A percentile compares a stretch with the other conserved stretches of the same genome.
Evolutionary conservation across 805 yeast genomes (phyloP).

Genomic region (Babjeviella inositovora): DNA sequence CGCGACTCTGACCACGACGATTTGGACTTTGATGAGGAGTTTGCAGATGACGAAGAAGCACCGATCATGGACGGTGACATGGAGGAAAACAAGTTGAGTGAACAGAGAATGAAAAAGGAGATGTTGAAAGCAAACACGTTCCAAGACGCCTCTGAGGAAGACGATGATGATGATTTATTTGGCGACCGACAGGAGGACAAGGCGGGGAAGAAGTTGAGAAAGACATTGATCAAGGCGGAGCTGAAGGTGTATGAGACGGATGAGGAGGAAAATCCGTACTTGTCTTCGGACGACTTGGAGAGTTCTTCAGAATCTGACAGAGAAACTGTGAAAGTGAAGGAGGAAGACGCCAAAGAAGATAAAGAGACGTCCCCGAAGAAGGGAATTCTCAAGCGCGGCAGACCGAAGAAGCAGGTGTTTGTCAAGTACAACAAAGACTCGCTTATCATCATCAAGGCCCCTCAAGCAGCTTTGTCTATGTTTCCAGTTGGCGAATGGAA

Average conservation of each 20-base stretch:
- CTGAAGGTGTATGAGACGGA: conserved; percentile 80
- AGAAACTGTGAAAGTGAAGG: conserved; percentile 33
- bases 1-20: conserved; percentile 79
- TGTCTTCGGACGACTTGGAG: conserved; percentile 29
- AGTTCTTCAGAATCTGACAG: conserved; percentile 57
- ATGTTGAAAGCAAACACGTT: conserved; percentile 73
- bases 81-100: conserved; percentile 85
- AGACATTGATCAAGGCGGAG: conserved; percentile 73
- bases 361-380: conserved; percentile 15
- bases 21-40: conserved; percentile 89
- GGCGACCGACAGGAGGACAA: conserved; percentile 71
- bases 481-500: conserved; percentile 83
- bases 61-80: conserved; percentile 95
- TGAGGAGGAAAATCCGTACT: conserved; percentile 67
- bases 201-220: conserved; percentile 77
- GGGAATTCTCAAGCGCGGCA: conserved; percentile 5
- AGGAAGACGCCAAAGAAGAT: conserved; percentile 9
- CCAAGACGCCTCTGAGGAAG: conserved; percentile 33
- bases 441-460: conserved; percentile 43
- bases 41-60: conserved; percentile 97
- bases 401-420: conserved; percentile 1
- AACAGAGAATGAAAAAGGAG: conserved; percentile 67
- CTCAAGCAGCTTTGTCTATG: conserved; percentile 35
- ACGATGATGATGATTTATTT: conserved; percentile 35
- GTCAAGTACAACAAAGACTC: conserved; percentile 1